Base-by-base conservation (phyloP, 371 early-diverging fungal species). In the Amoeboaphelidium protococcarum region DNA sequence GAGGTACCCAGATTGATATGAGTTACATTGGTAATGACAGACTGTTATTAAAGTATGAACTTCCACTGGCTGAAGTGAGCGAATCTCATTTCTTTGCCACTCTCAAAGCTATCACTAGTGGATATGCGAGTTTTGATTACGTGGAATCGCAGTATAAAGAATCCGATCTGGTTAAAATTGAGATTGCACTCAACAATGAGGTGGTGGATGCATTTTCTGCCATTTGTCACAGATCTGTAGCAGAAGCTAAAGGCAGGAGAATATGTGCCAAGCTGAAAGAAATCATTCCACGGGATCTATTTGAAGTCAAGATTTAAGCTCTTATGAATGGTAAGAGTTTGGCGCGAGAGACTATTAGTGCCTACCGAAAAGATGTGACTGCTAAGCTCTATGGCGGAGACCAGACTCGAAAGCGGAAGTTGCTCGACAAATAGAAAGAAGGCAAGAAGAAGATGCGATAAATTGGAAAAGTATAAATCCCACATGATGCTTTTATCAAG, bases 381-480 rank as follows among this genome's bases (percentile, higher is more conserved):
- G 87, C 89, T 19, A 90, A 90, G 68, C 82, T 80, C 72, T 88
- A 88, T 58, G 89, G 89, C 41, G 86, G 86, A 22, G 89, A 89
- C 64, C 74, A 78, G n/a, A 80, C 85, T 0, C 66, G 89, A 19
- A 85, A 83, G 55, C 82, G 82, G 82, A 89, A 89, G 55, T 64
- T 89, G 23, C 53, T 89, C 46, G 77, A 83, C 46, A 80, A 78
- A 49, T 82, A 82, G 62, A 85, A 83, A 63, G 81, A 73, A 50
- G 85, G 84, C 45, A 86, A 86, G 62, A 82, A 83, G 59, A 58
- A 74, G 42, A 74, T 84, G 77, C 74, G 74, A 46, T 69, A 67
- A 61, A 51, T 51, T 10, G 52, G 52, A 2, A 25, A 51, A 42
- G 52, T 51, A 22, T 12, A 31, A 23, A n/a, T n/a, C n/a, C n/a